These are phyloP conservation scores for Hypoxylon sp. DNA, from an alignment of 2,329 filamentous ascomycete genomes.

Conservation along the genomic window DNA sequence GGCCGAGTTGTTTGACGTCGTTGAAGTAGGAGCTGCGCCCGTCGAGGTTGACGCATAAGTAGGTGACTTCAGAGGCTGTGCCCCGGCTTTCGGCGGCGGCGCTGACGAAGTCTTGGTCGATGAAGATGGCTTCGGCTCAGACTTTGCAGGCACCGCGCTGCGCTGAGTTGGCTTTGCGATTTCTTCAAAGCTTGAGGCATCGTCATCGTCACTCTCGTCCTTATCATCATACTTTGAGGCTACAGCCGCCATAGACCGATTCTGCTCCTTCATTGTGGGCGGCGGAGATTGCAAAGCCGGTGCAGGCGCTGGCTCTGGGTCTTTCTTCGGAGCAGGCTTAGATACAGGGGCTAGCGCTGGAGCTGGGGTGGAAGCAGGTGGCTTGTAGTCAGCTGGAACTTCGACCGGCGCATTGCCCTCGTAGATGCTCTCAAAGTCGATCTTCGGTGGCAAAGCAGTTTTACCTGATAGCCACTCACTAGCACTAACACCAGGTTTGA, in stretches of 20 bases:
- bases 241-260: slow-evolving; percentile 86
- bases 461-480: slow-evolving; percentile 91
- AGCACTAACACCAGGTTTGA: slow-evolving; percentile 84
- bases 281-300: slow-evolving; percentile 68
- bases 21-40: slow-evolving; percentile 58
- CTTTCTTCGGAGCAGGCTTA: slow-evolving; percentile 68
- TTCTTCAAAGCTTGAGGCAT: slow-evolving; percentile 89
- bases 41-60: slow-evolving; percentile 54
- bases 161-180: slow-evolving; percentile 81
- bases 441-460: slow-evolving; percentile 87
- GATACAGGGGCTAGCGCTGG: slow-evolving; percentile 61
- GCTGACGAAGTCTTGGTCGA: slow-evolving; percentile 58
- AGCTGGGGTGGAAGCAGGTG: slow-evolving; percentile 64
- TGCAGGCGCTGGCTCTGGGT: slow-evolving; percentile 66
- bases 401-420: slow-evolving; percentile 86
- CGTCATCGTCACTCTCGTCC: slow-evolving; percentile 73
- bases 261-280: slow-evolving; percentile 85
- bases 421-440: slow-evolving; percentile 93
- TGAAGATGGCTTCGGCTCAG: slow-evolving; percentile 48
- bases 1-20: slow-evolving; percentile 53
- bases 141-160: slow-evolving; percentile 55
- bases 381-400: slow-evolving; percentile 78
- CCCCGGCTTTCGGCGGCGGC: slow-evolving; percentile 59
- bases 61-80: slow-evolving; percentile 62
- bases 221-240: slow-evolving; percentile 89